Conservation (phyloP, 1,139 yeast genomes). For the Hyphopichia buzzinii region DNA sequence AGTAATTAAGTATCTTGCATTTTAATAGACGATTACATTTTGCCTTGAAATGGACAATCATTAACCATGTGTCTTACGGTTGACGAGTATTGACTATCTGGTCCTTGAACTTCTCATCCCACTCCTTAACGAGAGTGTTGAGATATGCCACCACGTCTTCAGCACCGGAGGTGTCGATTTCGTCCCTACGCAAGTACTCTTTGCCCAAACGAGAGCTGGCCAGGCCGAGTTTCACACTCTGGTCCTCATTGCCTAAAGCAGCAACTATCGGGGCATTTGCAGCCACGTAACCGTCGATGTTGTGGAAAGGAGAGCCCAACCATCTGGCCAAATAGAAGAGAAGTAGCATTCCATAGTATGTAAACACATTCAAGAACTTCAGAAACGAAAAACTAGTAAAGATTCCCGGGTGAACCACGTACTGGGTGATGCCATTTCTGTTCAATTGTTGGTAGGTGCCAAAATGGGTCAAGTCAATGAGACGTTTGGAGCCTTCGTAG, state of each 20-base stretch:
- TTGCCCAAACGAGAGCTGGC: conserved; percentile 62
- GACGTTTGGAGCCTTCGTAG: conserved; percentile 90
- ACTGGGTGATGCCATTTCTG: conserved; percentile 54
- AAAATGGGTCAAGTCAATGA: conserved; percentile 77
- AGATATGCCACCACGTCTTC: conserved; percentile 63
- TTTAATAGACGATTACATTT: no score
- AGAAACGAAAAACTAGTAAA: conserved; percentile 81
- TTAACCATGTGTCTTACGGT: conserved; percentile 11
- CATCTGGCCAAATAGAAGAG: conserved; percentile 82
- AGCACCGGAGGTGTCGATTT: conserved; percentile 62
- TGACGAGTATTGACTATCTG: conserved; percentile 62
- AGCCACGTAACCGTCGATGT: conserved; percentile 82
- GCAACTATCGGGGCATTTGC: conserved; percentile 72
- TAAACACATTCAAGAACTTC: conserved; percentile 69
- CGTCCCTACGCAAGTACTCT: conserved; percentile 57
- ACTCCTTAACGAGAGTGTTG: conserved; percentile 50
- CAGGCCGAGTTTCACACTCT: conserved; percentile 70
- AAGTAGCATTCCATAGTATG: conserved; percentile 81
- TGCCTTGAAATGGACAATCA: no score
- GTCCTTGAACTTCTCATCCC: conserved; percentile 69
- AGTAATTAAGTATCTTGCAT: no score
- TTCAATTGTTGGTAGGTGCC: conserved; percentile 58
- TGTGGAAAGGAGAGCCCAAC: conserved; percentile 84
- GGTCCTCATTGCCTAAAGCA: conserved; percentile 39
- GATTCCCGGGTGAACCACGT: conserved; percentile 91